Base-by-base conservation (phyloP, 805 yeast species). In the Pichia phayaonensis region DNA sequence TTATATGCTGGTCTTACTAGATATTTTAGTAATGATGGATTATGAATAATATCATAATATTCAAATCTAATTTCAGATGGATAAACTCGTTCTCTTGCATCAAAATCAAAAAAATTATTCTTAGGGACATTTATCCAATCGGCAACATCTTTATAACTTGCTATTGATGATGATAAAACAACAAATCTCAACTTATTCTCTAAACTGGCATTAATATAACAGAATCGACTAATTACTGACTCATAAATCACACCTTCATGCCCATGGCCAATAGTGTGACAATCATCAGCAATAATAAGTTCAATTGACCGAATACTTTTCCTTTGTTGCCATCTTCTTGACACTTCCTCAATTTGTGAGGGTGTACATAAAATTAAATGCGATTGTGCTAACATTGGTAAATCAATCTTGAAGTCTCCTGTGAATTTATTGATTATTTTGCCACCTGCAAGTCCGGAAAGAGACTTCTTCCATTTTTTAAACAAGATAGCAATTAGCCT, bases 301-400 rank as follows among this genome's bases (percentile, higher is more conserved):
- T 81, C 89, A 29, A 92, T 77, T 0, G 77, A 62, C 53, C 84
- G 88, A 6, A 92, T 71, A 55, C 80, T 80, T 56, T 78, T 80
- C 50, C 95, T 73, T 55, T 82, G 85, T 57, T 83, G 83, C 98
- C 98, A 90, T 44, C 90, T 73, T 54, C 92, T 77, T 0, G 95
- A 79, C 0, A 90, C 59, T 5, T 71, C 56, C 54, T 87, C 90
- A 71, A 89, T 86, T 54, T 87, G 92, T 22, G 69, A 72, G 0
- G 96, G 96, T 0, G 97, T 89, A 5, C 88, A 80, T 15, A 92
- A 65, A 18, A 88, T 67, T 47, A 92, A 64, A 62, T 90, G 92
- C 50, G 80, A 77, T 29, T 71, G 69, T 1, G 81, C 80, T 8
- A 90, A 58, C 4, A 80, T 57, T 46, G 72, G 70, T 51, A 83